These are phyloP conservation scores for Ganoderma sinense DNA, from an alignment of 1,284 basidiomycete genomes.

Conservation along the genomic window DNA sequence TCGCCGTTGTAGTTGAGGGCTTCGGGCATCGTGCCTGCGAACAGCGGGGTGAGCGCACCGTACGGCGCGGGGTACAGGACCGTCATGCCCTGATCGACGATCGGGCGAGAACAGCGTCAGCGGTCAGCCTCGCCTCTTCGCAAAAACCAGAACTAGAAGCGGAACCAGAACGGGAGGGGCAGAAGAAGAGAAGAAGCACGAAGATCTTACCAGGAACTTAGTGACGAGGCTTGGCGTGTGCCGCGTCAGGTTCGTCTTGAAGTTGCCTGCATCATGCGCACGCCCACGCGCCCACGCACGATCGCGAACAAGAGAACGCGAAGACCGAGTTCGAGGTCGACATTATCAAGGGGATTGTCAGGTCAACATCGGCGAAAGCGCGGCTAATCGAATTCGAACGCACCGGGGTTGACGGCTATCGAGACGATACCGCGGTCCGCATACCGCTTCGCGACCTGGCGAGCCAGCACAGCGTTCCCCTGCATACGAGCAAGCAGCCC, in stretches of 20 bases:
- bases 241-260: conserved; percentile 12
- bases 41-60: conserved; percentile 1
- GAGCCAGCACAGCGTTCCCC: conserved; percentile 12
- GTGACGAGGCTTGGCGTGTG: conserved; percentile 3
- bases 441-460: conserved; percentile 11
- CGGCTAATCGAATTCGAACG: conserved; percentile 2
- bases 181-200: too few species aligned
- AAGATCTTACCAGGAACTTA: conserved; percentile 19
- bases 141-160: too few species aligned
- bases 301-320: conserved; percentile 27
- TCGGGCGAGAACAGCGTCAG: not conserved
- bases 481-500: not conserved
- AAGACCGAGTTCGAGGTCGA: too few species aligned
- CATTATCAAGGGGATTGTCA: too few species aligned
- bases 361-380: too few species aligned
- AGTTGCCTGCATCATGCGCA: conserved; percentile 1
- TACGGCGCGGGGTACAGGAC: not conserved
- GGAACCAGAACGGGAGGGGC: too few species aligned
- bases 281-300: not conserved
- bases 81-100: not conserved
- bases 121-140: too few species aligned
- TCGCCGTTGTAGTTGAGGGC: conserved; percentile 53
- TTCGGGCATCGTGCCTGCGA: conserved; percentile 46
- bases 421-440: conserved; percentile 11
- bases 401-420: conserved; percentile 17